phyloP scores from a whole-genome alignment of 139 green algal species.

The Volvox africanus region DNA sequence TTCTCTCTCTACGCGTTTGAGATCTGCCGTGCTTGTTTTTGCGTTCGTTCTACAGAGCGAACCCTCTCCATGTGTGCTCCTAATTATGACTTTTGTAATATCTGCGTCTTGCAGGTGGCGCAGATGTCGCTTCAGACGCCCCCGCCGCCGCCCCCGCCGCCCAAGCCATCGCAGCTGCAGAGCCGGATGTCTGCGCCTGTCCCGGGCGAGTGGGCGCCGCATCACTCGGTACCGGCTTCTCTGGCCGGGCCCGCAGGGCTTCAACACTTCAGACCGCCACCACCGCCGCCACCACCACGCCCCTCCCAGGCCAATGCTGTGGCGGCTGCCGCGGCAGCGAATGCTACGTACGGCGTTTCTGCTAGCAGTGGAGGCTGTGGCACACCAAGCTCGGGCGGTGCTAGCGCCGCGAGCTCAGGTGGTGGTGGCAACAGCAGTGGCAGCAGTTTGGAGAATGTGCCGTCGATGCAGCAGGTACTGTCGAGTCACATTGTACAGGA shows the following conservation, averaged over 20 bases:
- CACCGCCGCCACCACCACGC: conserved; percentile 24
- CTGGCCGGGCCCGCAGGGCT: not conserved
- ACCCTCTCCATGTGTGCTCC: too few relatives aligned
- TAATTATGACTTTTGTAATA: too few relatives aligned
- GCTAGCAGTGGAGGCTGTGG: not conserved
- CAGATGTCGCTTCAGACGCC: conserved; percentile 1
- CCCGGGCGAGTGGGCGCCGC: conserved; percentile 17
- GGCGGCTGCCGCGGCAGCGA: not conserved
- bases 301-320: not conserved
- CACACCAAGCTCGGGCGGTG: not conserved
- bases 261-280: not conserved
- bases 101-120: not conserved
- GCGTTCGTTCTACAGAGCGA: too few relatives aligned
- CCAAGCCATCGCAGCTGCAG: conserved; percentile 15
- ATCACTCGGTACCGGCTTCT: not conserved
- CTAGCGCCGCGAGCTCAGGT: not conserved
- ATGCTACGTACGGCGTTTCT: not conserved
- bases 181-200: conserved; percentile 20
- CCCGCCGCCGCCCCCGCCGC: conserved; percentile 28
- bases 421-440: not conserved
- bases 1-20: not conserved
- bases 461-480: conserved; percentile 40
- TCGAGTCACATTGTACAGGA: conserved; percentile 46
- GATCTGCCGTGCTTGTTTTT: too few relatives aligned
- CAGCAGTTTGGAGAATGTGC: not conserved